Evolutionary conservation across 306 rosid species (phyloP).

Genomic region (Inga laurina): DNA sequence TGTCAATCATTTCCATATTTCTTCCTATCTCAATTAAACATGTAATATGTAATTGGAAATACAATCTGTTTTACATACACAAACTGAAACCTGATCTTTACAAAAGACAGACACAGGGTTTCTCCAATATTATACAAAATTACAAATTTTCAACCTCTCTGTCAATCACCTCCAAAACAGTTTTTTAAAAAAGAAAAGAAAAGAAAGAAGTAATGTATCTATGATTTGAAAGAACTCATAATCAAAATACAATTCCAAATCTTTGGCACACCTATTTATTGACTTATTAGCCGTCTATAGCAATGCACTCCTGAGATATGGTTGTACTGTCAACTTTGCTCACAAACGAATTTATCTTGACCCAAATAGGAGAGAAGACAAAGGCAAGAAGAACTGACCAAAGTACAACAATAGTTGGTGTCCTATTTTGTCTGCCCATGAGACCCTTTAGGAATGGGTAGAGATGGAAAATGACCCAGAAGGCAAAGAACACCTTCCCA

Average conservation of each 20-base stretch:
- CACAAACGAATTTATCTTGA: slow-evolving; percentile 86
- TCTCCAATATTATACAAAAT: slow-evolving; percentile 7
- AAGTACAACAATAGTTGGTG: slow-evolving; percentile 89
- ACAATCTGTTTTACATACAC: not conserved
- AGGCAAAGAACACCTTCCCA: slow-evolving; percentile 94
- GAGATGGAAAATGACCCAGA: slow-evolving; percentile 87
- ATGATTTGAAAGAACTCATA: slow-evolving; percentile 9
- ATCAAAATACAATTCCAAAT: slow-evolving; percentile 20
- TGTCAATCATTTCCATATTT: not conserved
- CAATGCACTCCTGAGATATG: slow-evolving; percentile 55
- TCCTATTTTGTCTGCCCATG: slow-evolving; percentile 97
- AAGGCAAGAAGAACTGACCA: slow-evolving; percentile 98
- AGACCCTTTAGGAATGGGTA: slow-evolving; percentile 94
- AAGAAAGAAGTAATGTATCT: not conserved
- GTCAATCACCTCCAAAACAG: slow-evolving; percentile 18
- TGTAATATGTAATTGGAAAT: no score
- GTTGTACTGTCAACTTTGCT: slow-evolving; percentile 58
- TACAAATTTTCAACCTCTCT: slow-evolving; percentile 26
- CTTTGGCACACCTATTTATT: slow-evolving; percentile 6
- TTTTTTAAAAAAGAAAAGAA: not conserved
- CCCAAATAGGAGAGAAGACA: slow-evolving; percentile 93
- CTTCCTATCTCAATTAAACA: no score
- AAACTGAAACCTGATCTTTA: not conserved
- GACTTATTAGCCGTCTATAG: slow-evolving; percentile 74
- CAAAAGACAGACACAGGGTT: slow-evolving; percentile 4